Conservation (phyloP, 148 eudicot species). For the Selenicereus undatus region DNA sequence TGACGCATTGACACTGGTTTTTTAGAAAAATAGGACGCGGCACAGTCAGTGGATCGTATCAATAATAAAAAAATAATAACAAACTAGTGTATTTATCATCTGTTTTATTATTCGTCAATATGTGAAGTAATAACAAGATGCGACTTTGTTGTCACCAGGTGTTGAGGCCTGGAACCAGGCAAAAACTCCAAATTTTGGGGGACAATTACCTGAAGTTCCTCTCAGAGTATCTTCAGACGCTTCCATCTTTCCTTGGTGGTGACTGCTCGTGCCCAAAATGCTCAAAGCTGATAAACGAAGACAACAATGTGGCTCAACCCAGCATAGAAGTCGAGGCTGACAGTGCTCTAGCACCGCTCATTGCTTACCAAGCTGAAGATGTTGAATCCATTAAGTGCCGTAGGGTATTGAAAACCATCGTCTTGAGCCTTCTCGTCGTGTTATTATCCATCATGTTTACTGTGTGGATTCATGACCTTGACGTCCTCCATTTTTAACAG, state of each 20-base stretch:
- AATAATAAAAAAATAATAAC: no score
- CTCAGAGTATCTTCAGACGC: constrained; percentile 34
- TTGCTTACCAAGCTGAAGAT: constrained; percentile 12
- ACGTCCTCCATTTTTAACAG: constrained; percentile 9
- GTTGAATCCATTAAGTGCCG: constrained; percentile 24
- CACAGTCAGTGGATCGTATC: no score
- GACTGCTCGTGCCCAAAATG: constrained; percentile 54
- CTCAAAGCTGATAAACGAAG: constrained; percentile 9
- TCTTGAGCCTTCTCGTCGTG: constrained; percentile 30
- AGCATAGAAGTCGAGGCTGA: not conserved
- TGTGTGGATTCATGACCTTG: constrained; percentile 17
- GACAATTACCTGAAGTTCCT: constrained; percentile 41
- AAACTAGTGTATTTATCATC: no score
- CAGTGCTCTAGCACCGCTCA: constrained; percentile 8
- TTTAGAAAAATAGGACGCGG: no score
- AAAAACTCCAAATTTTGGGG: constrained; percentile 45
- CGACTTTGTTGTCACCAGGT: constrained; percentile 38
- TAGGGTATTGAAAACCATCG: constrained; percentile 25
- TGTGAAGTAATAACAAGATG: no score
- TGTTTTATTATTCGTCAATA: no score
- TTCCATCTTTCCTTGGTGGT: constrained; percentile 58
- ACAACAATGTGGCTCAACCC: constrained; percentile 17
- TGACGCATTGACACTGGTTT: no score
- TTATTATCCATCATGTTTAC: constrained; percentile 24
- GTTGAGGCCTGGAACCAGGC: constrained; percentile 50